Base-by-base conservation (phyloP, 2,329 filamentous ascomycete genomes). In the Scedosporium aurantiacum region DNA sequence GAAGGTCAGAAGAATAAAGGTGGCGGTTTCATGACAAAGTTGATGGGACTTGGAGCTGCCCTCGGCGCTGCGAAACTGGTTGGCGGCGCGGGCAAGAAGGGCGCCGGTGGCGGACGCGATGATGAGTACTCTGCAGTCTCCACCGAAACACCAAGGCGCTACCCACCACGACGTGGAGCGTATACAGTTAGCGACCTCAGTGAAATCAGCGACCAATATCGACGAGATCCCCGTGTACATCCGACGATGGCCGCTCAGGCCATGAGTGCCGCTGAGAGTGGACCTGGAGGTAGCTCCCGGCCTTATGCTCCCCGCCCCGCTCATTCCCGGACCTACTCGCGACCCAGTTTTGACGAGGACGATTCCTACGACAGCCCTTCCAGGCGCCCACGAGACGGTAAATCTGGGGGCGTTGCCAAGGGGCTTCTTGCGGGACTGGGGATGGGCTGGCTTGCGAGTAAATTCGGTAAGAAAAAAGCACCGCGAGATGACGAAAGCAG, bases 381-480 rank as follows among this genome's bases (percentile, higher is more conserved):
- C 54, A 78, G 80, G 60, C 81, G 82, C 54, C 77, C 78, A 27
- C 68, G 74, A 12, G 76, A 77, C 6, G 21, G 73, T 64, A 5
- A 74, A 78, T 61, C 73, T 65, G 67, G 72, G 12, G 79, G 81
- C 64, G 78, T 79, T n/a, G 80, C 78, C 23, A 83, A 87, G 65
- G 82, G 82, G 1, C 66, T 84, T 14, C 68, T 86, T 58, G 85
- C 82, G 7, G 78, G 85, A 1, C 72, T 90, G 27, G 87, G 87
- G 1, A 76, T 88, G 40, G 88, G 87, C 7, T 89, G 87, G 76
- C 74, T 91, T 57, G 82, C 83, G 5, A 86, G 82, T 74, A 82
- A 83, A 70, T 79, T 88, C 70, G 83, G 81, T 66, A 79, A 85
- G 71, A 74, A 75, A 58, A 69, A 75, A 63, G 76, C 68, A 63